Percentiles rank a stretch among this genome's conserved stretches.
Evolutionary conservation across 1,284 basidiomycete species (phyloP).

Genomic region (Lentinus polychrous): DNA sequence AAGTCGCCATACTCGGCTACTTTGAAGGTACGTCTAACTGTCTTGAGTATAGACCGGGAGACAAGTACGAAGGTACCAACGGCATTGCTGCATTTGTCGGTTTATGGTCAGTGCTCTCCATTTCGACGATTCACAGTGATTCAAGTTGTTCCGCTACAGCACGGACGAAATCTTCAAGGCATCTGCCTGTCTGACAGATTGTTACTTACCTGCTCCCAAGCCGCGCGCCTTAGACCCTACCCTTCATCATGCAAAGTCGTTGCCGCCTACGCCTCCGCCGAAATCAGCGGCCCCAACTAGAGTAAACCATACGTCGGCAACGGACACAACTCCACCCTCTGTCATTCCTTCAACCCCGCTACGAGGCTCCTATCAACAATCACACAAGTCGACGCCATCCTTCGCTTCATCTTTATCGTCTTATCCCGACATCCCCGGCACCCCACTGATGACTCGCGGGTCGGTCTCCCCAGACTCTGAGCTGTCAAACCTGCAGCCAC

Average conservation of each 20-base stretch:
- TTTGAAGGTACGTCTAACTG: background rate
- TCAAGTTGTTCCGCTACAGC: conserved; percentile 26
- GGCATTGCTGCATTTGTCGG: conserved; percentile 63
- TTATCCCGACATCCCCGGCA: too few relatives aligned
- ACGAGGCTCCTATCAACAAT: too few relatives aligned
- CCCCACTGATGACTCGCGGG: too few relatives aligned
- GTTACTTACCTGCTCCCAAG: conserved; percentile 27
- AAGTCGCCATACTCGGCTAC: background rate
- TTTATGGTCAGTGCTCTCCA: conserved; percentile 39
- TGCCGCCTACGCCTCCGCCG: background rate
- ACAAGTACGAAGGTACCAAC: conserved; percentile 55
- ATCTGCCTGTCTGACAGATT: conserved; percentile 61
- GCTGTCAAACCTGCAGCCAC: too few relatives aligned
- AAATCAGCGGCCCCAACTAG: too few relatives aligned
- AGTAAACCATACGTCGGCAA: too few relatives aligned
- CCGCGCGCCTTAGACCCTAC: conserved; percentile 3
- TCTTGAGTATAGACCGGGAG: conserved; percentile 33
- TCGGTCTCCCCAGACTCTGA: too few relatives aligned
- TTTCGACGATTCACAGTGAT: background rate
- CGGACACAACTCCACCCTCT: too few relatives aligned
- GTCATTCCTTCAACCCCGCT: too few relatives aligned
- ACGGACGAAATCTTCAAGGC: conserved; percentile 70
- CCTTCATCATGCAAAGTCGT: background rate
- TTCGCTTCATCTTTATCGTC: background rate
- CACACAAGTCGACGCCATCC: background rate